Evolutionary conservation across 441 rosid genomes (phyloP).

Genomic region (Erodium chrysanthum): DNA sequence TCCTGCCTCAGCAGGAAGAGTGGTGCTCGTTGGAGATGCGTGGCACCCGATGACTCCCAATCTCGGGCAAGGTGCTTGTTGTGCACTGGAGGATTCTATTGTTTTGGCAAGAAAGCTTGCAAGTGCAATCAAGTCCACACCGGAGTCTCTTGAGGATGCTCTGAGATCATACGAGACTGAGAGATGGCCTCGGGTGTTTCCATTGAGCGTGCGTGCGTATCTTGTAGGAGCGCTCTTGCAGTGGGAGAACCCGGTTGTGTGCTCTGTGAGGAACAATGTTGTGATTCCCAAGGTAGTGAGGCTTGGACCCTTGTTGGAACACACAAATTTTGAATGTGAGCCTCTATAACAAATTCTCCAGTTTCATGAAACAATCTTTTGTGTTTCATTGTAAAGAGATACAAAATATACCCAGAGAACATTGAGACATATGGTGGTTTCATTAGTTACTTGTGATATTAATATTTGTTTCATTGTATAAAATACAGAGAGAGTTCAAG

Average conservation of each 20-base stretch:
- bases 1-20: slow-evolving; percentile 46
- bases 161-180: slow-evolving; percentile 39
- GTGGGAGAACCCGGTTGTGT: slow-evolving; percentile 54
- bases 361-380: no score
- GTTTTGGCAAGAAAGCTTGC: slow-evolving; percentile 53
- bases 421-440: no score
- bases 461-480: no score
- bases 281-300: slow-evolving; percentile 57
- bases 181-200: slow-evolving; percentile 71
- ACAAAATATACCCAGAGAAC: not conserved
- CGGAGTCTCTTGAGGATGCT: slow-evolving; percentile 43
- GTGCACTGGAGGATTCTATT: slow-evolving; percentile 71
- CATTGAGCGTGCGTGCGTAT: slow-evolving; percentile 52
- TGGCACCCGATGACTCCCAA: slow-evolving; percentile 98
- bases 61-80: slow-evolving; percentile 68
- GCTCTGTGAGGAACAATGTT: slow-evolving; percentile 47
- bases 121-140: slow-evolving; percentile 32
- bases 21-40: slow-evolving; percentile 76
- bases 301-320: slow-evolving; percentile 66
- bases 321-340: slow-evolving; percentile 73
- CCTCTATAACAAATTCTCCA: slow-evolving; percentile 27
- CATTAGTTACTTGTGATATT: not conserved
- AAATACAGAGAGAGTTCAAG: no score
- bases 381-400: no score
- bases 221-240: slow-evolving; percentile 58